Percentiles rank a stretch among this genome's conserved stretches.
These are phyloP conservation scores for Castanopsis chinensis DNA, from an alignment of 306 rosid genomes.

Conservation along the genomic window DNA sequence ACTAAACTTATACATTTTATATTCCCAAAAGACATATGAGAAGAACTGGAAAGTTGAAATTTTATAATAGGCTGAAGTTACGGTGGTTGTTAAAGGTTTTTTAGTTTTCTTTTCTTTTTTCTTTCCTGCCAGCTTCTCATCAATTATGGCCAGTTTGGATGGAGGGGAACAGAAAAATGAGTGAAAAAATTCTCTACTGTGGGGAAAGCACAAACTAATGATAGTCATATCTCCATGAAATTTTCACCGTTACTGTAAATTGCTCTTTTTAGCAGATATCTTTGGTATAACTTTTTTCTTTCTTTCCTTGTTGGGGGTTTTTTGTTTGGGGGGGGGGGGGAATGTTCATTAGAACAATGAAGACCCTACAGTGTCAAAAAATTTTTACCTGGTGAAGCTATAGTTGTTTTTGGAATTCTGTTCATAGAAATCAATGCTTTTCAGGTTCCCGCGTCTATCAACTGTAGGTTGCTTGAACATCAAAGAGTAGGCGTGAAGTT, in stretches of 20 bases:
- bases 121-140: neutral
- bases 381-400: constrained; percentile 4
- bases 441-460: constrained; percentile 91
- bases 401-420: constrained; percentile 12
- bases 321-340: no score
- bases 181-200: neutral
- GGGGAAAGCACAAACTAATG: neutral
- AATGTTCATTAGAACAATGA: neutral
- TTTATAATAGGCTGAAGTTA: neutral
- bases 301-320: no score
- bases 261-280: neutral
- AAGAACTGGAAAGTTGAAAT: neutral
- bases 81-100: neutral
- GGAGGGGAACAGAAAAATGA: neutral
- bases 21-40: neutral
- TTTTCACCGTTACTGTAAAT: neutral
- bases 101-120: neutral
- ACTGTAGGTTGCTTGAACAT: constrained; percentile 89
- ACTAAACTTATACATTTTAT: neutral
- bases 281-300: neutral
- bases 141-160: neutral
- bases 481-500: constrained; percentile 84
- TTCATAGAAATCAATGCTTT: constrained; percentile 12
- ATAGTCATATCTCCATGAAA: neutral
- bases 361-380: neutral